A percentile compares a stretch with the other conserved stretches of the same genome.
Conservation (phyloP, 129 eudicot species). For the Helianthus annuus region DNA sequence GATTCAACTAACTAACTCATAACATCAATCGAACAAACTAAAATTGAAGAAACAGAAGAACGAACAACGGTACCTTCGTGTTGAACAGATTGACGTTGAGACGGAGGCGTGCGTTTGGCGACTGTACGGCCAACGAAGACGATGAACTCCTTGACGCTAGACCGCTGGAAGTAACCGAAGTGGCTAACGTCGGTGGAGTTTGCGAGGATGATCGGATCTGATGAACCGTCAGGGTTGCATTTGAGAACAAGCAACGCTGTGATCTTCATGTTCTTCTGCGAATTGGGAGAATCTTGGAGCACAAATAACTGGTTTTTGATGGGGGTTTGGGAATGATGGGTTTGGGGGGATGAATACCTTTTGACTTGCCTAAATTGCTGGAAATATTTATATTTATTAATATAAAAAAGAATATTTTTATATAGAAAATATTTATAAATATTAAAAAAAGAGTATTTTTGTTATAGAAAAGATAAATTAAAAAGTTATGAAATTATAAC, state of each 20-base stretch:
- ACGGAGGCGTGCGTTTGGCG: slow-evolving; percentile 81
- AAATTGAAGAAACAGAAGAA: not conserved
- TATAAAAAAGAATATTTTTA: too few relatives aligned
- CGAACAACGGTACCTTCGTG: slow-evolving; percentile 67
- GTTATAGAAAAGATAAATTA: too few relatives aligned
- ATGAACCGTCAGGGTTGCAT: slow-evolving; percentile 57
- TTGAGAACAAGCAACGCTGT: slow-evolving; percentile 82
- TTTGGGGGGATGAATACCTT: slow-evolving; percentile 3
- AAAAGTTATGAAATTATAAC: too few relatives aligned
- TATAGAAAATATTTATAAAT: too few relatives aligned
- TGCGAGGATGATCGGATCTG: slow-evolving; percentile 75
- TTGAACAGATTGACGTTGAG: slow-evolving; percentile 91
- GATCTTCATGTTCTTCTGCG: slow-evolving; percentile 69
- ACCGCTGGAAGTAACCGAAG: slow-evolving; percentile 88
- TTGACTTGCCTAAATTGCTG: slow-evolving; percentile 22
- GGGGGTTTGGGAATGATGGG: too few relatives aligned
- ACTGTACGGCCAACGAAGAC: slow-evolving; percentile 89
- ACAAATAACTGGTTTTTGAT: slow-evolving; percentile 2
- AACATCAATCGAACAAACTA: not conserved
- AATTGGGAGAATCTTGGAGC: slow-evolving; percentile 21
- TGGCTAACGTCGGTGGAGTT: slow-evolving; percentile 80
- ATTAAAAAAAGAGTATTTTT: too few relatives aligned
- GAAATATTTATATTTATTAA: not conserved
- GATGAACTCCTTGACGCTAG: slow-evolving; percentile 82
- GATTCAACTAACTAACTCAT: too few relatives aligned